phyloP scores from a whole-genome alignment of 208 protist genomes.

The Porcisia hertigi region DNA sequence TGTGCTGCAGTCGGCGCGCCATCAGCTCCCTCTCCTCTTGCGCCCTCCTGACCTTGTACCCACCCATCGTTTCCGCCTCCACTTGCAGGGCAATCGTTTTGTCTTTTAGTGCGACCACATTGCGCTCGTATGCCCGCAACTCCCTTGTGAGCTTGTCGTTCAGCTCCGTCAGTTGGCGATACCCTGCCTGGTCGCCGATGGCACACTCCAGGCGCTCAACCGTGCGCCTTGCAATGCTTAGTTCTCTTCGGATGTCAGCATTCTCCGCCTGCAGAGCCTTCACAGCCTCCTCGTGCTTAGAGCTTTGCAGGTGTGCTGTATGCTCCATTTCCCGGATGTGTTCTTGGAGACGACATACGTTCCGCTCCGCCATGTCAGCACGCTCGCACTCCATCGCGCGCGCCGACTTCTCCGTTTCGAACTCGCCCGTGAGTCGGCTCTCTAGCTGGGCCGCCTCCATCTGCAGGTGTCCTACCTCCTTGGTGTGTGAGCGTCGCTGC shows the following conservation, averaged over 20 bases:
- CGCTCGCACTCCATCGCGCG: conserved; percentile 41
- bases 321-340: conserved; percentile 39
- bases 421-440: conserved; percentile 36
- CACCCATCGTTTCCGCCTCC: conserved; percentile 75
- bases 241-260: conserved; percentile 59
- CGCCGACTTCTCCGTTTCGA: conserved; percentile 23
- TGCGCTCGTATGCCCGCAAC: conserved; percentile 46
- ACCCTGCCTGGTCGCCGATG: conserved; percentile 71
- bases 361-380: conserved; percentile 52
- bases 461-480: conserved; percentile 44
- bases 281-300: conserved; percentile 44
- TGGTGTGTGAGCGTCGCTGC: conserved; percentile 36
- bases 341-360: conserved; percentile 50
- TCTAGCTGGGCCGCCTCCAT: conserved; percentile 46
- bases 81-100: conserved; percentile 70
- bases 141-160: conserved; percentile 74
- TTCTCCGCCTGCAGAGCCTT: conserved; percentile 56
- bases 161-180: conserved; percentile 72
- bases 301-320: conserved; percentile 12
- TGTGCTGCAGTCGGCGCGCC: conserved; percentile 52
- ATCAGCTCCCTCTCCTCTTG: conserved; percentile 81
- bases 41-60: conserved; percentile 69
- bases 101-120: conserved; percentile 57
- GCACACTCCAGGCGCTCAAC: conserved; percentile 83
- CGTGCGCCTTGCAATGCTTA: conserved; percentile 76